Evolutionary conservation across 2,329 filamentous ascomycete genomes (phyloP).

Genomic region (Hymenoscyphus scutula): DNA sequence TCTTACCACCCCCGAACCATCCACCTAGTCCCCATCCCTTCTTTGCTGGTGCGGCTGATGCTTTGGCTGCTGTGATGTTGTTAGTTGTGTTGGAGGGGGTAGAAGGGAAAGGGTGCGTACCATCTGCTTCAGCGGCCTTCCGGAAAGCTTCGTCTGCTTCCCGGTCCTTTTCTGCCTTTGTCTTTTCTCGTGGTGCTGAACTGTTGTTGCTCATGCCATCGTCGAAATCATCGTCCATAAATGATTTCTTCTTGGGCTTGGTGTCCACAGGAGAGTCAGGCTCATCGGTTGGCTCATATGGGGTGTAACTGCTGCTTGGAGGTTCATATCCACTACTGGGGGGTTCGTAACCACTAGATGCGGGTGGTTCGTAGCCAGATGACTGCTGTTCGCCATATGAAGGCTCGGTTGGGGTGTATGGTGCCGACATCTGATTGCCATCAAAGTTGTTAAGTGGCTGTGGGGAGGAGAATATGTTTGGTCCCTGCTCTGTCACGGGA

Average conservation of each 20-base stretch:
- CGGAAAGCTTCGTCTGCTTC: conserved; percentile 84
- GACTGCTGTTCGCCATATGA: conserved; percentile 28
- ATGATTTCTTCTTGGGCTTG: conserved; percentile 70
- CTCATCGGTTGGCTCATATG: conserved; percentile 54
- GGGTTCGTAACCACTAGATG: conserved; percentile 28
- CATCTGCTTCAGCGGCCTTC: conserved; percentile 75
- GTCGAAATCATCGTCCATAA: conserved; percentile 80
- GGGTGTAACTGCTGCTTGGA: conserved; percentile 30
- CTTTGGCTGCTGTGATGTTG: conserved; percentile 57
- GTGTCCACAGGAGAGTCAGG: conserved; percentile 40
- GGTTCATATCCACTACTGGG: conserved; percentile 29
- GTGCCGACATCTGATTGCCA: conserved; percentile 16
- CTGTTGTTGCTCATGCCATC: conserved; percentile 51
- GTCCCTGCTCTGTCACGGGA: conserved; percentile 21
- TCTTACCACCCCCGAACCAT: conserved; percentile 74
- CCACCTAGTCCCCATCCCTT: conserved; percentile 78
- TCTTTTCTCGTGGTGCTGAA: conserved; percentile 51
- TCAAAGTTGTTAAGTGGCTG: conserved; percentile 26
- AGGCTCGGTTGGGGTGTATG: conserved; percentile 24
- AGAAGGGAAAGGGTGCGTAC: conserved; percentile 43
- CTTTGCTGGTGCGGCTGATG: conserved; percentile 50
- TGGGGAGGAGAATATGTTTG: conserved; percentile 25
- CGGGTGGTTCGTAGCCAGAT: conserved; percentile 29
- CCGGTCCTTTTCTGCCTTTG: conserved; percentile 66
- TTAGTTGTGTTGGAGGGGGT: conserved; percentile 17